Evolutionary conservation across 2,329 filamentous ascomycete genomes (phyloP), one percentile per base, ranked within the genome.

Genomic region (Didymosphaeria variabile): DNA sequence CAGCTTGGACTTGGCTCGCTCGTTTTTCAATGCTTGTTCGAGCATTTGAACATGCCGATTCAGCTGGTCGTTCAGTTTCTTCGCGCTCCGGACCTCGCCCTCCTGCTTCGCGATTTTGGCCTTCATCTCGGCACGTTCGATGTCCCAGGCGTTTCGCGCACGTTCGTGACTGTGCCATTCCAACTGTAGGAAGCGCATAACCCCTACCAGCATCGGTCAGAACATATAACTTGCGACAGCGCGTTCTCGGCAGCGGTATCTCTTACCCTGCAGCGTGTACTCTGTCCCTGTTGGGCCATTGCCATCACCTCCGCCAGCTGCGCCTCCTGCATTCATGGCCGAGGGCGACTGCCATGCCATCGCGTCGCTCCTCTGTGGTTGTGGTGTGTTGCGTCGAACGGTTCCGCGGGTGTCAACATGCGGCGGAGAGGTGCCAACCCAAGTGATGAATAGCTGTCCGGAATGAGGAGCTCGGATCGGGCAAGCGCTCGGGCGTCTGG

Each of bases 161-260:
- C 95, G 91, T 81, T 99, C 95, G 79, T 99, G 94, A 69, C 93
- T 91, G 81, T 99, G 95, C 95, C 95, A 99, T 87, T 99, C 94
- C 51, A 95, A 95, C 82, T 99, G 95, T 42, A 99, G 88, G 79
- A 99, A 99, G 80, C 95, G 94, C 95, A 99, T 99, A 40, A 99
- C 95, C 76, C 95, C 92, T 95, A 69, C 36, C 57, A 31, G 13
- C 17, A 34, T 23, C 42, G 59, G 60, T 75, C 61, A 76, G 69
- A 61, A 55, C 51, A 54, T 38, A 29, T 38, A 38, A 40, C 19
- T 29, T 40, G 55, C 44, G 23, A 26, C 5, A 34, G 9, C 36
- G 42, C 38, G 8, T 17, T 29, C 10, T 12, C 23, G n/a, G 29
- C 53, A 50, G 54, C 44, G 57, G 55, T 31, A 42, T 36, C 65